These are phyloP conservation scores for Ceratobasidium sp. DNA, from an alignment of 1,284 basidiomycete species.

Conservation along the genomic window DNA sequence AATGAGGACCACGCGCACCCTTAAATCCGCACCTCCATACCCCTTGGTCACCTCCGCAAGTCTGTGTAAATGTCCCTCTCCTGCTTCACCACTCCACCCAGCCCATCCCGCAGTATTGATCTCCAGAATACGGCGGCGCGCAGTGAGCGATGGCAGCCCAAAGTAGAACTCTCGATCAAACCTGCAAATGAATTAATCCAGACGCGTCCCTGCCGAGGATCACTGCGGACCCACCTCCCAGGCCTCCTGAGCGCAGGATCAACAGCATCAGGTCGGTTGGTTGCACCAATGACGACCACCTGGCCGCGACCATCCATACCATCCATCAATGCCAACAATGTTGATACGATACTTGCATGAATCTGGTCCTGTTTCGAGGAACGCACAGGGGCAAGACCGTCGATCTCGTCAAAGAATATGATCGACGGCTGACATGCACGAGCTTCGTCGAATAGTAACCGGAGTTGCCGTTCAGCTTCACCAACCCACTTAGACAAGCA, in stretches of 20 bases:
- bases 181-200: neutral
- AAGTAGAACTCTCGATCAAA: constrained; percentile 99
- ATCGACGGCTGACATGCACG: constrained; percentile 92
- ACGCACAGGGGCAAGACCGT: constrained; percentile 92
- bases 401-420: constrained; percentile 99
- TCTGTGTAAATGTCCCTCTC: constrained; percentile 69
- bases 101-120: constrained; percentile 96
- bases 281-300: constrained; percentile 84
- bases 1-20: constrained; percentile 62
- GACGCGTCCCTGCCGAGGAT: neutral
- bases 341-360: constrained; percentile 97
- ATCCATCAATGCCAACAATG: constrained; percentile 97
- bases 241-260: constrained; percentile 95
- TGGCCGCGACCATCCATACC: constrained; percentile 98
- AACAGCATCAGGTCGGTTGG: constrained; percentile 96
- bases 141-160: constrained; percentile 86
- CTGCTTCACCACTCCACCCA: constrained; percentile 73
- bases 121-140: constrained; percentile 86
- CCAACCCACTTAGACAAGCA: constrained; percentile 99
- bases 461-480: constrained; percentile 96
- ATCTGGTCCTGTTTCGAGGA: constrained; percentile 99
- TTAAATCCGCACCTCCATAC: constrained; percentile 95
- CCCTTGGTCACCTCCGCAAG: constrained; percentile 95
- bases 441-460: constrained; percentile 97
- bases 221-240: constrained; percentile 63